A percentile compares a stretch with the other conserved stretches of the same genome.
These are phyloP conservation scores for Melaleuca alternifolia DNA, from an alignment of 345 rosid species.

Conservation along the genomic window DNA sequence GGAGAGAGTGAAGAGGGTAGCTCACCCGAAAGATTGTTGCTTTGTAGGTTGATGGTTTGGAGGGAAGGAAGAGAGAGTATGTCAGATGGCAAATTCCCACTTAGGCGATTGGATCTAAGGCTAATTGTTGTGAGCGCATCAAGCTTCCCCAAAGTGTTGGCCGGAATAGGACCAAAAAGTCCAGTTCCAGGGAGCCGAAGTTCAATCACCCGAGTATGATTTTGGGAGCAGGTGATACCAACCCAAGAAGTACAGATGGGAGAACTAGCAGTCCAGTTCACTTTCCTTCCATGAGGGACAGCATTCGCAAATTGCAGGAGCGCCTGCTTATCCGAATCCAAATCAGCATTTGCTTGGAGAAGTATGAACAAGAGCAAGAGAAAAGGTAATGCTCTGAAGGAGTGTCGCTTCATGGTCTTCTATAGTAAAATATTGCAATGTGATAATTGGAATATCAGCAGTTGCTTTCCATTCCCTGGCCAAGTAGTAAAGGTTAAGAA, in stretches of 20 bases:
- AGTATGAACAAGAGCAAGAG: conserved; percentile 21
- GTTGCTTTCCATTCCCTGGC: not conserved
- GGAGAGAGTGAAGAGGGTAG: conserved; percentile 48
- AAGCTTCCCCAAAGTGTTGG: conserved; percentile 62
- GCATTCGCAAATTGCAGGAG: conserved; percentile 57
- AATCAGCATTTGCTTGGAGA: conserved; percentile 27
- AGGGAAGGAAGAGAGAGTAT: conserved; percentile 70
- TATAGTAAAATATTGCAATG: not conserved
- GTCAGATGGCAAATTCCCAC: conserved; percentile 63
- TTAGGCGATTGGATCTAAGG: conserved; percentile 58
- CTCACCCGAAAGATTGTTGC: conserved; percentile 68
- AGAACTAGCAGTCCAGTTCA: conserved; percentile 60
- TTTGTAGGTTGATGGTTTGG: conserved; percentile 52
- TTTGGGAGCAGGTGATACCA: conserved; percentile 55
- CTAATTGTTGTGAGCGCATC: conserved; percentile 68
- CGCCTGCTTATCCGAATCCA: conserved; percentile 57
- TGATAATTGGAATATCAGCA: not conserved
- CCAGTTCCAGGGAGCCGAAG: conserved; percentile 82
- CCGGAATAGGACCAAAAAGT: conserved; percentile 66
- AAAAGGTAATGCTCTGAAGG: conserved; percentile 18
- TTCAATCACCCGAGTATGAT: conserved; percentile 46
- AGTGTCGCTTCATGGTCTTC: conserved; percentile 25
- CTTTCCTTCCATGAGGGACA: conserved; percentile 68
- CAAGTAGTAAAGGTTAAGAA: not conserved
- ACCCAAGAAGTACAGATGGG: conserved; percentile 61